Evolutionary conservation across 306 rosid species (phyloP).

Genomic region (Vigna reflexopilosa): DNA sequence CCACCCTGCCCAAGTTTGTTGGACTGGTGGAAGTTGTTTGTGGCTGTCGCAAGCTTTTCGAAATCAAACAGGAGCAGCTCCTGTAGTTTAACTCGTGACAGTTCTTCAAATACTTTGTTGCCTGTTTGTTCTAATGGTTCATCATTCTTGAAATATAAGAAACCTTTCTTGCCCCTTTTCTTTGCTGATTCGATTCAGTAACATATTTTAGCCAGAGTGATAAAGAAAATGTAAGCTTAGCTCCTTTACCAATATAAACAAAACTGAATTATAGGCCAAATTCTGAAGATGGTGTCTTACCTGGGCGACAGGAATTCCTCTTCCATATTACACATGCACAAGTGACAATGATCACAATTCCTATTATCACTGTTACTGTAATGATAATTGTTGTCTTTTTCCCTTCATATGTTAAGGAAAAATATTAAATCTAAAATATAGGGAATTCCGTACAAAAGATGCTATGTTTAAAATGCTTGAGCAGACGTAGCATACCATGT

Average conservation of each 20-base stretch:
- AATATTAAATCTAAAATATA: background rate
- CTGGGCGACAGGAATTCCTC: background rate
- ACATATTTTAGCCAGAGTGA: background rate
- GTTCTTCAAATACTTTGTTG: background rate
- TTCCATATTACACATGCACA: constrained; percentile 38
- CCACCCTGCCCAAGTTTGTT: constrained; percentile 47
- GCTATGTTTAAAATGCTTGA: background rate
- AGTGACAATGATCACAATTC: constrained; percentile 12
- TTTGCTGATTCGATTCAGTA: background rate
- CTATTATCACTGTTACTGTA: constrained; percentile 12
- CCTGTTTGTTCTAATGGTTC: background rate
- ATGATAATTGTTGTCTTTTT: constrained; percentile 17
- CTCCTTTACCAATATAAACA: background rate
- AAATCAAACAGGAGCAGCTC: constrained; percentile 31
- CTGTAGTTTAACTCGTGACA: constrained; percentile 25
- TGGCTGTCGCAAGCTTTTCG: constrained; percentile 18
- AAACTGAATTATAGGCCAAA: background rate
- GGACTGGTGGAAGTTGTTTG: constrained; percentile 21
- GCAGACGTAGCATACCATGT: constrained; percentile 9
- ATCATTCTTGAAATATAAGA: background rate
- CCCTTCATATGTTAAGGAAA: background rate
- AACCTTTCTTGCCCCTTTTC: background rate
- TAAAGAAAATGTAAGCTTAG: background rate
- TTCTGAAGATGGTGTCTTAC: background rate
- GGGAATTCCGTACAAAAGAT: background rate